Base-by-base conservation (phyloP, 768 basidiomycete species). In the Gloeostereum incarnatum region DNA sequence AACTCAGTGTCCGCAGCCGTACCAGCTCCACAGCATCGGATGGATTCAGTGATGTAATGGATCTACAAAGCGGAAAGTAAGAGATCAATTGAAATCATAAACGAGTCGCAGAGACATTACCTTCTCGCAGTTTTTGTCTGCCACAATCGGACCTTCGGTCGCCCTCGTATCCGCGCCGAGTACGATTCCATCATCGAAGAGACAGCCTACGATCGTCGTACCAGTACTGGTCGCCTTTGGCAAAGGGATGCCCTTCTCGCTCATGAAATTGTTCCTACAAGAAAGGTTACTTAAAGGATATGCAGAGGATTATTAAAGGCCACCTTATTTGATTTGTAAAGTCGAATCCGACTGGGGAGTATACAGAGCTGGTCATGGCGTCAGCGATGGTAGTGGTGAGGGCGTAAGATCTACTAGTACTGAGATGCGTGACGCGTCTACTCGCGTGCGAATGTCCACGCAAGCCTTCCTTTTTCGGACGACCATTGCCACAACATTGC, bases 91-190 rank as follows among this genome's bases (percentile, higher is more conserved):
- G 23, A 18, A 26, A 16, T 14, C 20, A 36, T 31, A 27, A 27
- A 16, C 9, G 33, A 45, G 38, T 34, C 33, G 30, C 24, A 41
- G 11, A 13, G 22, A 6, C 48, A 64, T 33, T 39, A 93, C 94
- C 84, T 99, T 99, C 68, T 98, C 96, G 61, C 96, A 99, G 64
- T 99, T 99, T 76, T 99, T 98, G 68, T 98, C 94, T 0, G 90
- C 90, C 19, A 99, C 89, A 47, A 98, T 97, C 17, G 76, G 74
- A 1, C 94, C 96, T 44, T 81, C 88, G 0, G 96, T 98, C 3
- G 96, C 93, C 50, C 94, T 73, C 1, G 96, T 99, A 60, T 98
- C 96, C 10, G 96, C 96, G 32, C 94, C 96, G 4, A 99, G 74
- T 13, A 94, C 75, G 48, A 99, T 81, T 4, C 96, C 96, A 53